Base-by-base conservation (phyloP, 148 eudicot species). In the Chenopodium berlandieri region DNA sequence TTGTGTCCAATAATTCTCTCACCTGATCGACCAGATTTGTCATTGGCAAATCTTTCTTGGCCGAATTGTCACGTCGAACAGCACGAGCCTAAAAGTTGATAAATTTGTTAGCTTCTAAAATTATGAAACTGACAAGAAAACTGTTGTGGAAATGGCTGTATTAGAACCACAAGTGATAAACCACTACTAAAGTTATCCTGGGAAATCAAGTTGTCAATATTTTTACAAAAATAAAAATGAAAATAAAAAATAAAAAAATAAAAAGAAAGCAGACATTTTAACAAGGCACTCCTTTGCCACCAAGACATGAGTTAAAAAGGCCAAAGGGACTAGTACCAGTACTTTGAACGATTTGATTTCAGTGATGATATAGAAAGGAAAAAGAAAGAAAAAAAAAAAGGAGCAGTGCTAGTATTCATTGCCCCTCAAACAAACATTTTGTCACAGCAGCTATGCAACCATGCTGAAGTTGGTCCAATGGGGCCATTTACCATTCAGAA, bases 31-130 rank as follows among this genome's bases (percentile, higher is more conserved):
- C 93, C 84, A 97, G 77, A 63, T 85, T 82, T 73, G 86, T 88
- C 94, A 94, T 89, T 0, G 95, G 91, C 60, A 97, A 77, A 82
- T 97, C 99, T 48, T 77, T 79, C 86, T 97, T 97, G 22, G 84
- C 90, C 20, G 83, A 81, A 88, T 86, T 97, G 82, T 97, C 99
- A 77, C 99, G 97, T 58, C 98, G 90, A 69, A 97, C 99, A 78
- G 85, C 87, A 75, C 99, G 97, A 63, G 89, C 95, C 99, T 97
- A 84, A 6, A 75, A 71, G 76, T 3, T 10, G 71, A 75, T 75
- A 44, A 44, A 60, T 7, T 44, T 50, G 62, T 66, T 52, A 50
- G 71, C 27, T n/a, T 44, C 46, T 56, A 34, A 58, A 71, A 34
- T 11, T 1, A 67, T 44, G 31, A 20, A 58, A 50, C 1, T n/a